Conservation (phyloP, 345 rosid species). For the Limnanthes douglasii region DNA sequence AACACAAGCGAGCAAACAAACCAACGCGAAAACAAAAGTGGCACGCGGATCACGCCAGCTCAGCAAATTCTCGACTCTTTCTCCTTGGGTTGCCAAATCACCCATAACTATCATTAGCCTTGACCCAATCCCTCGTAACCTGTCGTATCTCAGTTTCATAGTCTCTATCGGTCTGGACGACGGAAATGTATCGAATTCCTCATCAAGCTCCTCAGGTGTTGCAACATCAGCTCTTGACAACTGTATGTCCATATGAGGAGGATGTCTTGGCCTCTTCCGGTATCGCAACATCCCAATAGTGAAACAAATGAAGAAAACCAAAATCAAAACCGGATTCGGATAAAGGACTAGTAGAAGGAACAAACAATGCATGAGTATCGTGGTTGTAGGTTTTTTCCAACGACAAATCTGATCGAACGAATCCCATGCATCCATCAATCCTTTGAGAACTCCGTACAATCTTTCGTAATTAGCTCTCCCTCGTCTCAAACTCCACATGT, state of each 20-base stretch:
- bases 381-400: slow-evolving; percentile 17
- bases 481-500: slow-evolving; percentile 18
- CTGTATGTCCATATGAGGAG: slow-evolving; percentile 23
- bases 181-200: slow-evolving; percentile 19
- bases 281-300: slow-evolving; percentile 29
- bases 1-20: slow-evolving; percentile 36
- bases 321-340: slow-evolving; percentile 10
- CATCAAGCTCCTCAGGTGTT: slow-evolving; percentile 14
- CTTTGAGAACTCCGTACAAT: slow-evolving; percentile 5
- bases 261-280: slow-evolving; percentile 19
- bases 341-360: slow-evolving; percentile 24
- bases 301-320: slow-evolving; percentile 21
- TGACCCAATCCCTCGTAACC: slow-evolving; percentile 17
- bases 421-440: slow-evolving; percentile 6
- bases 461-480: slow-evolving; percentile 17
- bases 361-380: slow-evolving; percentile 26
- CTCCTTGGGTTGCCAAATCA: slow-evolving; percentile 46
- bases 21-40: slow-evolving; percentile 30
- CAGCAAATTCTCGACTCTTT: slow-evolving; percentile 36
- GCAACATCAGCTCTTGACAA: slow-evolving; percentile 16
- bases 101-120: slow-evolving; percentile 20
- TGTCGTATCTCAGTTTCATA: slow-evolving; percentile 17
- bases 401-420: slow-evolving; percentile 19
- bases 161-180: slow-evolving; percentile 8
- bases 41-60: slow-evolving; percentile 69